Percentiles rank a stretch among this genome's conserved stretches.
These are phyloP conservation scores for Blastocystis sp. DNA, from an alignment of 352 stramenopile genomes.

Conservation along the genomic window DNA sequence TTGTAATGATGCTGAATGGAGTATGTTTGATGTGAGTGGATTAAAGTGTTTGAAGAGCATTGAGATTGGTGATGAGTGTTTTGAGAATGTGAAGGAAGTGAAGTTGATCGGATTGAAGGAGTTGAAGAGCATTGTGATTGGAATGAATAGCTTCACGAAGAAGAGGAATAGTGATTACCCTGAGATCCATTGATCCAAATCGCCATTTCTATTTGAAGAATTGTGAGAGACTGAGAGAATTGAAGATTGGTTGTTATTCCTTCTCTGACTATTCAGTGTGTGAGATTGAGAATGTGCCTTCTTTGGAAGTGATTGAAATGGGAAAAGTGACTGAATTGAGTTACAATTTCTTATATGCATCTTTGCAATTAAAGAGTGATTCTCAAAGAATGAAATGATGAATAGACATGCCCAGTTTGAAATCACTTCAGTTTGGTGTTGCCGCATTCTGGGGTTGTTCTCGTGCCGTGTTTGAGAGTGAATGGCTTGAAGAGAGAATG, in stretches of 20 bases:
- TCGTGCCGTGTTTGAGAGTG: not conserved
- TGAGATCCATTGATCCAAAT: too few relatives aligned
- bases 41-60: not conserved
- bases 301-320: not conserved
- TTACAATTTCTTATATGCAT: not conserved
- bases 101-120: not conserved
- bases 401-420: not conserved
- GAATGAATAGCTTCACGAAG: not conserved
- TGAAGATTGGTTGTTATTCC: not conserved
- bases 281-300: not conserved
- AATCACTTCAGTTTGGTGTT: too few relatives aligned
- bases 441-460: too few relatives aligned
- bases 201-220: not conserved
- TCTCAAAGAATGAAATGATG: not conserved
- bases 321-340: not conserved
- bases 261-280: not conserved
- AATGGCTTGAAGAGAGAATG: not conserved
- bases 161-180: too few relatives aligned
- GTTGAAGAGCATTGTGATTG: not conserved
- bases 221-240: not conserved
- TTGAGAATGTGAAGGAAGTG: not conserved
- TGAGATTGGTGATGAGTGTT: not conserved
- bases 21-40: not conserved
- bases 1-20: not conserved
- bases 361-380: not conserved